Evolutionary conservation across 78 protist species (phyloP), one percentile per base, ranked within the genome.

Genomic region (Planoprotostelium fungivorum): DNA sequence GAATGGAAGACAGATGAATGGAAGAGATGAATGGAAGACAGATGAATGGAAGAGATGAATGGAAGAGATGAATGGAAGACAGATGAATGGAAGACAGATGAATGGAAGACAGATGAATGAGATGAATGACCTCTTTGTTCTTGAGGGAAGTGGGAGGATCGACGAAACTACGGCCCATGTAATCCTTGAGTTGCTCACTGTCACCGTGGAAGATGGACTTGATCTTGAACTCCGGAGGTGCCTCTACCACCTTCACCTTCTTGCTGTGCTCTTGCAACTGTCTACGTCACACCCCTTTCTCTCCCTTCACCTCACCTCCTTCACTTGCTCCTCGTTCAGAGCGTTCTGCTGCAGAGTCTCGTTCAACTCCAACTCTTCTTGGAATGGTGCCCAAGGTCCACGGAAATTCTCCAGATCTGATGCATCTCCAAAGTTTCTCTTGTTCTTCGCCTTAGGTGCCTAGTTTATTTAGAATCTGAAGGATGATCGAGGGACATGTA

Each of bases 311-410:
- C 29, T 88, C 83, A 51, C 91, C 63, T 91, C 87, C 38, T 90
- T 88, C 9, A 86, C 83, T 34, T 87, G 39, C n/a, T 34, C 51
- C 0, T 51, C 36, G 36, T 85, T 84, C 23, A 63, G 31, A 0
- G 38, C 90, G 35, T 89, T 63, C 38, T 35, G 31, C 0, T 85
- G 89, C 9, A 63, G n/a, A 0, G 37, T n/a, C 29, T 85, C 34
- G 37, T 89, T 88, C 0, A 88, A 38, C 31, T 84, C 92, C 0
- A 85, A 29, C 37, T 92, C 94, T 28, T 35, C n/a, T 9, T 89
- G 73, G 29, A 83, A 89, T 0, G 88, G 39, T 0, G 86, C 93
- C 96, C 96, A 94, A n/a, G 96, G 93, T 83, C 96, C 96, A 39
- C 73, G 31, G 84, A 84, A 94, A 38, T 86, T 83, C 36, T 87